phyloP scores from a whole-genome alignment of 202 grass and related monocot genomes.

The Schoenoplectus tabernaemontani region DNA sequence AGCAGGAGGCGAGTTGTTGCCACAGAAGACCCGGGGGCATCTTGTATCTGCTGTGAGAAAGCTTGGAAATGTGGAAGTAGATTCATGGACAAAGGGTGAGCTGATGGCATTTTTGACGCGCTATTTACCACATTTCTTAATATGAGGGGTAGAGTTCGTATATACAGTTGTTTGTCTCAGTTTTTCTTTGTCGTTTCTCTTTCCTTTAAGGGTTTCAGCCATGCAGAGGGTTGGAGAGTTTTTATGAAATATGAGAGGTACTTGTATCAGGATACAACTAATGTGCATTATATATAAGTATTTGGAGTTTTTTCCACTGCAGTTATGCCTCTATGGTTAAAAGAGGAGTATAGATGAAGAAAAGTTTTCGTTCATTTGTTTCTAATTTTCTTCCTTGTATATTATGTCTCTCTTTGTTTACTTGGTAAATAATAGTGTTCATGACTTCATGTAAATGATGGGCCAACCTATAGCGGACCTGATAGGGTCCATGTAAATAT shows the following conservation, averaged over 20 bases:
- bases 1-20: slow-evolving; percentile 31
- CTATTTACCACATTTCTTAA: slow-evolving; percentile 53
- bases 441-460: neutral
- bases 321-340: neutral
- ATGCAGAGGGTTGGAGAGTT: slow-evolving; percentile 3
- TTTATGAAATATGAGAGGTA: slow-evolving; percentile 21
- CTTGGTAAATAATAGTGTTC: neutral
- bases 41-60: slow-evolving; percentile 41
- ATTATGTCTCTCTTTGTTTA: neutral
- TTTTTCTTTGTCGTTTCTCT: neutral
- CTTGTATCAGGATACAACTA: neutral
- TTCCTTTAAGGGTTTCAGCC: neutral
- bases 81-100: slow-evolving; percentile 35
- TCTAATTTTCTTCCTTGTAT: neutral
- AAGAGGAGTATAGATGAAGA: neutral
- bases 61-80: slow-evolving; percentile 29
- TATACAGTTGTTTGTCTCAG: slow-evolving; percentile 8
- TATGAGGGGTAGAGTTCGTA: slow-evolving; percentile 12
- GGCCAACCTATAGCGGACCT: neutral
- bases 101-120: slow-evolving; percentile 43
- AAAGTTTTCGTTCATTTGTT: neutral
- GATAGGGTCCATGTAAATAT: neutral
- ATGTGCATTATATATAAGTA: slow-evolving; percentile 14
- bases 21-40: slow-evolving; percentile 56
- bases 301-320: slow-evolving; percentile 7